Base-by-base conservation (phyloP, 768 basidiomycete species). In the Suillus plorans region DNA sequence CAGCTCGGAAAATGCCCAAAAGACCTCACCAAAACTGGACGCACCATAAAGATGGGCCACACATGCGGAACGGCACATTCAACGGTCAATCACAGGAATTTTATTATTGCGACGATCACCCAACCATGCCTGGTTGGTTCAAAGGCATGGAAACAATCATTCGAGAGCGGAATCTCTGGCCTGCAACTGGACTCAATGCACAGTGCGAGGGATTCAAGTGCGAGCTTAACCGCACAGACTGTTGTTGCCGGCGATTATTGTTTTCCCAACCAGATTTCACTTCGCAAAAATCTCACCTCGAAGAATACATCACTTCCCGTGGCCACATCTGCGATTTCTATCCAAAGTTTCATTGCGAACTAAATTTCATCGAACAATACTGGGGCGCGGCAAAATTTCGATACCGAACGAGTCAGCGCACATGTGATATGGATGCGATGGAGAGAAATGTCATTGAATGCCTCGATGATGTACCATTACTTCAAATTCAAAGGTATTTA, bases 1-100 rank as follows among this genome's bases (percentile, higher is more conserved):
- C 73, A 9, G 74, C 75, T 1, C 66, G 58, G 6, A 52, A 71
- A 12, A 74, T 47, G 47, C n/a, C n/a, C 47, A 12, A 47, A 47
- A 10, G n/a, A 13, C 10, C 47, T n/a, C 9, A 4, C 9, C 20
- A 45, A 13, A 47, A 47, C n/a, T 47, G 47, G 47, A 47, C n/a
- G 2, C 47, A 47, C n/a, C 20, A n/a, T 5, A 47, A 47, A 12
- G 47, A 47, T 47, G 47, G n/a, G n/a, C 47, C 47, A 22, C 5
- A 3, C 20, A 47, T 50, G 49, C 0, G 6, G 22, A 50, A 25
- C 6, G 14, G 49, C 49, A 25, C 22, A 50, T 50, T 50, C 13
- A 14, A 25, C 12, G 7, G 2, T 50, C 49, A 25, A 13, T 14
- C 6, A 2, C 49, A 50, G 2, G 22, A 50, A 6, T 50, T 50